These are phyloP conservation scores for Cutaneotrichosporon spelunceum DNA, from an alignment of 1,284 basidiomycete genomes.

Conservation along the genomic window DNA sequence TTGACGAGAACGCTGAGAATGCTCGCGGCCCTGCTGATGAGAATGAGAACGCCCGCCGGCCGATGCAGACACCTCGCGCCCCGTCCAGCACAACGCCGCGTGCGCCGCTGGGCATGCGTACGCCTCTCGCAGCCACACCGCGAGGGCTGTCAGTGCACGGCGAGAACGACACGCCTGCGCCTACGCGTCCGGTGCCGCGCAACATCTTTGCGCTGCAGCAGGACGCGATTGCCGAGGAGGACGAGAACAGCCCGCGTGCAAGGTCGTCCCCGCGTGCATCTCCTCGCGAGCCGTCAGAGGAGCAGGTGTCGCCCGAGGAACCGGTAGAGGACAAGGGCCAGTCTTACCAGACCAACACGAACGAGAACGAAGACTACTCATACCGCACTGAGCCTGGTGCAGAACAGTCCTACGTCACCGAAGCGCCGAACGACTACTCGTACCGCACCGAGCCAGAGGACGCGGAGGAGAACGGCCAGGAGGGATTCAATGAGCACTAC, in stretches of 20 bases:
- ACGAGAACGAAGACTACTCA: constrained; percentile 4
- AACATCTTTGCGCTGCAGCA: constrained; percentile 20
- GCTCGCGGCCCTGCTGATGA: constrained; percentile 20
- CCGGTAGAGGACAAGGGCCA: not conserved
- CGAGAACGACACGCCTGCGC: constrained; percentile 26
- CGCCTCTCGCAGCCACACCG: constrained; percentile 31
- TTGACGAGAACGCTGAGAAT: constrained; percentile 17
- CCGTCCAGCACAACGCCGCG: constrained; percentile 25
- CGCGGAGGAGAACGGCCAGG: constrained; percentile 17
- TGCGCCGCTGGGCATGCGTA: constrained; percentile 12
- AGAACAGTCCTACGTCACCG: constrained; percentile 10
- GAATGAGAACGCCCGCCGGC: constrained; percentile 44
- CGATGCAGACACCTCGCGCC: constrained; percentile 10
- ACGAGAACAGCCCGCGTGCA: constrained; percentile 8
- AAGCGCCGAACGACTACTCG: constrained; percentile 1
- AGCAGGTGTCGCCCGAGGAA: not conserved
- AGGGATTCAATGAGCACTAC: constrained; percentile 13
- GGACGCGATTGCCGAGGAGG: constrained; percentile 19
- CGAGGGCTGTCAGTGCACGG: constrained; percentile 41
- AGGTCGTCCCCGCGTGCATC: not conserved
- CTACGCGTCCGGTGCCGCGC: constrained; percentile 5
- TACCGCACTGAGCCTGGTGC: constrained; percentile 13
- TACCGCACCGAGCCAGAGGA: constrained; percentile 16
- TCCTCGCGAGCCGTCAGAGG: not conserved
- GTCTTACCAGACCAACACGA: not conserved